phyloP scores from a whole-genome alignment of 768 basidiomycete species.

The Boletus tylopilopsis region DNA sequence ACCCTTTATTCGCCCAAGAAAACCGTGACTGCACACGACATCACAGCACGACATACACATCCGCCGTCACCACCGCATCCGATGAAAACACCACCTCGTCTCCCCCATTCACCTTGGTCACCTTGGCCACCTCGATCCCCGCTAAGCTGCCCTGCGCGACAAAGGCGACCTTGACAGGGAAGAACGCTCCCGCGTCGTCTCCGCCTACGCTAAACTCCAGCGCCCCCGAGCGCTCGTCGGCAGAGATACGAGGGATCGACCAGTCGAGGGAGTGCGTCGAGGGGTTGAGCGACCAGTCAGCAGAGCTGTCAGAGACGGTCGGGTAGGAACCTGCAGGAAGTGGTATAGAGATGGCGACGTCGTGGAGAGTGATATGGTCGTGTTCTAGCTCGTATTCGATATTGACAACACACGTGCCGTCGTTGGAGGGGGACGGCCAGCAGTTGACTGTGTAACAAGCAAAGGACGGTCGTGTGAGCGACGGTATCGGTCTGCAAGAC shows the following conservation, averaged over 20 bases:
- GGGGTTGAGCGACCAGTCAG: conserved; percentile 79
- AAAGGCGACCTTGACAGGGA: conserved; percentile 87
- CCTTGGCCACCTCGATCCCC: conserved; percentile 62
- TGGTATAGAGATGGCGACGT: conserved; percentile 87
- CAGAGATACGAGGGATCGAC: conserved; percentile 67
- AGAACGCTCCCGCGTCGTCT: conserved; percentile 80
- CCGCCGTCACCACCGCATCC: conserved; percentile 49
- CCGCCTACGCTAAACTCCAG: conserved; percentile 88
- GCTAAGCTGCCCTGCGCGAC: conserved; percentile 77
- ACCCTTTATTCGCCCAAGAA: too few relatives aligned
- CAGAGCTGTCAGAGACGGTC: conserved; percentile 62
- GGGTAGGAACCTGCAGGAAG: conserved; percentile 88
- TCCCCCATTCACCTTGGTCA: conserved; percentile 48
- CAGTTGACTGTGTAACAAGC: conserved; percentile 70
- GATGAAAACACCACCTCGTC: conserved; percentile 54
- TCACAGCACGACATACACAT: conserved; percentile 55
- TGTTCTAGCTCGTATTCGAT: conserved; percentile 98
- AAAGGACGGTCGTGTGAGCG: not conserved
- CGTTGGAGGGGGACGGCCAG: conserved; percentile 92
- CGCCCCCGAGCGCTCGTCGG: conserved; percentile 69
- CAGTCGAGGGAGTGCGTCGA: conserved; percentile 81
- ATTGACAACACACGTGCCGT: conserved; percentile 91
- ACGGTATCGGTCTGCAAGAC: not conserved
- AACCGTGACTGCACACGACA: too few relatives aligned
- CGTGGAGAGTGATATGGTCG: conserved; percentile 71